Percentiles rank a stretch among this genome's conserved stretches.
These are phyloP conservation scores for Rhodotorula sp. DNA, from an alignment of 1,284 basidiomycete genomes.

Conservation along the genomic window DNA sequence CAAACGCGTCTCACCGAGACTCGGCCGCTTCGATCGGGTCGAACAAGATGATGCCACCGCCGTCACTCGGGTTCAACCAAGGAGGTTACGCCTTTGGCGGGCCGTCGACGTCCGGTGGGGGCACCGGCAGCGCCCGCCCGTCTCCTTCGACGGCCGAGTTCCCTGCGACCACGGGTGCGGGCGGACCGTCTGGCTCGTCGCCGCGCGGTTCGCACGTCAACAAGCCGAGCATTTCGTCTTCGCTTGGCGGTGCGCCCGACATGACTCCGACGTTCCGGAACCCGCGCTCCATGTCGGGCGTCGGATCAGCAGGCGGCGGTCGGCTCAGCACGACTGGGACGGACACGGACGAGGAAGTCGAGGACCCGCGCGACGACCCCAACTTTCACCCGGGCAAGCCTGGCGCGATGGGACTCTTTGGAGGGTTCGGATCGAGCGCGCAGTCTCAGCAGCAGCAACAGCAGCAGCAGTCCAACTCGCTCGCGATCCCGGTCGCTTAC, in stretches of 20 bases:
- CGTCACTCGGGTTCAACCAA: slow-evolving; percentile 49
- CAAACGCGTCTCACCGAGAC: neutral
- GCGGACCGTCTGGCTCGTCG: neutral
- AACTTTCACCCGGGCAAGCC: slow-evolving; percentile 30
- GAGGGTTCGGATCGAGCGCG: neutral
- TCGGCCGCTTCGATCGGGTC: slow-evolving; percentile 1
- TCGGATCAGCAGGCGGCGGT: neutral
- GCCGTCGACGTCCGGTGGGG: slow-evolving; percentile 4
- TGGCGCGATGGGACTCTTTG: slow-evolving; percentile 5
- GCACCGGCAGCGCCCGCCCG: slow-evolving; percentile 30
- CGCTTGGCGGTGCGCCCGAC: neutral
- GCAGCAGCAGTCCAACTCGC: neutral
- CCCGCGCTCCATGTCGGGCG: neutral
- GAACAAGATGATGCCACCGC: slow-evolving; percentile 43
- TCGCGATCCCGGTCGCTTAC: slow-evolving; percentile 32
- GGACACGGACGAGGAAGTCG: slow-evolving; percentile 34
- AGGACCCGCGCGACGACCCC: slow-evolving; percentile 40
- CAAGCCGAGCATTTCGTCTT: slow-evolving; percentile 1
- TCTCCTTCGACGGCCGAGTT: slow-evolving; percentile 51
- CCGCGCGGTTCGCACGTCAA: slow-evolving; percentile 8
- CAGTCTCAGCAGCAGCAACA: neutral
- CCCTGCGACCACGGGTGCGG: slow-evolving; percentile 39
- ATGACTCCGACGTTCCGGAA: neutral
- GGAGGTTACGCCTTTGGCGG: slow-evolving; percentile 42
- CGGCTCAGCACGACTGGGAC: neutral